Conservation (phyloP, 768 basidiomycete genomes). For the Epithele typhae region DNA sequence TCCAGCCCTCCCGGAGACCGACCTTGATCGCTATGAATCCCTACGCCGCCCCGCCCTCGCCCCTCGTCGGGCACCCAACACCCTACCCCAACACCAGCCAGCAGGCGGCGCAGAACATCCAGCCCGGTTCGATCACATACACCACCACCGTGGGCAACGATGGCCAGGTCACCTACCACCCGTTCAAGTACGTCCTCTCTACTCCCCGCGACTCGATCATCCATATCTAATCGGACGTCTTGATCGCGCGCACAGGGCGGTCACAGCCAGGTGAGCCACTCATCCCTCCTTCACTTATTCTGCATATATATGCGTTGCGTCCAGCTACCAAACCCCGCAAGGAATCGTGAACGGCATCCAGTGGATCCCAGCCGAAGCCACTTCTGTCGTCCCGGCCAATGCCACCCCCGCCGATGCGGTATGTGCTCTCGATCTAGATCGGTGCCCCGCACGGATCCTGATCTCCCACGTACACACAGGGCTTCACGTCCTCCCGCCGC, state of each 20-base stretch:
- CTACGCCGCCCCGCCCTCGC: conserved; percentile 1
- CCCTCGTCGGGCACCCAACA: conserved; percentile 6
- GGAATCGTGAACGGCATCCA: conserved; percentile 65
- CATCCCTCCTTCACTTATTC: neutral
- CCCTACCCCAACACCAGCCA: conserved; percentile 13
- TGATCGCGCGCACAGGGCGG: conserved; percentile 47
- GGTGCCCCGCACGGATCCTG: too few species aligned
- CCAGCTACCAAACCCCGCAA: conserved; percentile 66
- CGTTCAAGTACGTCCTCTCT: conserved; percentile 56
- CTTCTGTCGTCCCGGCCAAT: conserved; percentile 53
- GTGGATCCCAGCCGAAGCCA: conserved; percentile 68
- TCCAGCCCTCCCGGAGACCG: neutral
- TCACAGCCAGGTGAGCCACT: conserved; percentile 58
- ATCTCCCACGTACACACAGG: too few species aligned
- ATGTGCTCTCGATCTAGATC: conserved; percentile 11
- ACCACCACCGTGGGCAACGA: conserved; percentile 60
- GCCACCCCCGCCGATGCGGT: conserved; percentile 58
- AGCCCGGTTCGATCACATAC: conserved; percentile 68
- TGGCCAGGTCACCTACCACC: conserved; percentile 62
- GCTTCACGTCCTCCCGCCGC: conserved; percentile 56
- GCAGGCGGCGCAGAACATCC: conserved; percentile 39
- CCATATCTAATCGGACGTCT: neutral
- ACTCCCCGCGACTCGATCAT: neutral
- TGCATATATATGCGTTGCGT: neutral
- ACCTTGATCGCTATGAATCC: neutral